These are phyloP conservation scores for Hansenula anomala DNA, from an alignment of 1,139 yeast species.

Conservation along the genomic window DNA sequence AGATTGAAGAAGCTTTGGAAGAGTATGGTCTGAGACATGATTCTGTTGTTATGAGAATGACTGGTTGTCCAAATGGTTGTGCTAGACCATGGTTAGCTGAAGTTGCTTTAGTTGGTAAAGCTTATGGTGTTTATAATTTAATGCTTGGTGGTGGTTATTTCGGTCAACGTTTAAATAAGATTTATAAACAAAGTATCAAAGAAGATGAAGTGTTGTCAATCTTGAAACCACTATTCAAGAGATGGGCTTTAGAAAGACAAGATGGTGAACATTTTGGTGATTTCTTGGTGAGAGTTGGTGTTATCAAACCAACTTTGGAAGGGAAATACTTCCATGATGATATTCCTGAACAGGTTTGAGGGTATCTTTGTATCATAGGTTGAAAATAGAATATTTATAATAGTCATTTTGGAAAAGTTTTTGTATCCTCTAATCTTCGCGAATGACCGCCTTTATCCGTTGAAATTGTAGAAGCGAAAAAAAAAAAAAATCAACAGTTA, in stretches of 20 bases:
- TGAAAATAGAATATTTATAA: no score
- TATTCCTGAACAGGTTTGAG: conserved; percentile 50
- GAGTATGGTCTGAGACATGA: conserved; percentile 94
- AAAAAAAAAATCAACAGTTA: no score
- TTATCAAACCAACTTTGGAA: conserved; percentile 82
- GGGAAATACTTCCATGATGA: conserved; percentile 96
- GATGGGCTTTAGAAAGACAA: conserved; percentile 88
- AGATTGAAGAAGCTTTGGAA: conserved; percentile 80
- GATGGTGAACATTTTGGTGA: conserved; percentile 97
- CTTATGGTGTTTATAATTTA: conserved; percentile 87
- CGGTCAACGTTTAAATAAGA: conserved; percentile 90
- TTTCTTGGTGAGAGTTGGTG: conserved; percentile 78
- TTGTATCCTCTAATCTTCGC: no score
- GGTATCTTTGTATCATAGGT: no score
- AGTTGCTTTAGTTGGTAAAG: conserved; percentile 93
- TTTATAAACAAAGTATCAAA: conserved; percentile 81
- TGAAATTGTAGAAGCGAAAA: no score
- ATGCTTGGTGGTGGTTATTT: conserved; percentile 96
- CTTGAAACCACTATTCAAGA: conserved; percentile 81
- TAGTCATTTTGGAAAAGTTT: no score
- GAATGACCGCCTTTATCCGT: no score
- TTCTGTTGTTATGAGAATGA: conserved; percentile 95
- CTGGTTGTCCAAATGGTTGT: conserved; percentile 99
- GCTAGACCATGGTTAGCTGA: conserved; percentile 99
- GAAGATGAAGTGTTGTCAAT: conserved; percentile 82